phyloP scores from a whole-genome alignment of 2,329 filamentous ascomycete species.

The Chrysosphaeria jannelii region DNA sequence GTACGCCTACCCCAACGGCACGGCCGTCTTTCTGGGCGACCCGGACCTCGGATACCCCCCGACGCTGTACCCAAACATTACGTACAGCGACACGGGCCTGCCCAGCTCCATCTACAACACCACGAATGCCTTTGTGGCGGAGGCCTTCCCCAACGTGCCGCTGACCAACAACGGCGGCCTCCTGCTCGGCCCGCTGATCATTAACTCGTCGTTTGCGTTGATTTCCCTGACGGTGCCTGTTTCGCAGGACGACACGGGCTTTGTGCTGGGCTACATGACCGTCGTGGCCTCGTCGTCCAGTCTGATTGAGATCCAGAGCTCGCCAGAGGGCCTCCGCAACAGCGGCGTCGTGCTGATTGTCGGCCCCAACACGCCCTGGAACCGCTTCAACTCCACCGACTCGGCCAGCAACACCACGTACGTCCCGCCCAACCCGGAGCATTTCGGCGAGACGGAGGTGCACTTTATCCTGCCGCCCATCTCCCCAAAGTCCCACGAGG shows the following conservation, averaged over 20 bases:
- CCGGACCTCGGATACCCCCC: slow-evolving; percentile 35
- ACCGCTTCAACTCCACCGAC: slow-evolving; percentile 22
- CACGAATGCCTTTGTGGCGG: slow-evolving; percentile 14
- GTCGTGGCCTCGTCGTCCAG: slow-evolving; percentile 38
- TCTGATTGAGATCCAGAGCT: slow-evolving; percentile 28
- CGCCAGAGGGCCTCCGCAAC: slow-evolving; percentile 35
- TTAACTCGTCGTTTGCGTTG: slow-evolving; percentile 46
- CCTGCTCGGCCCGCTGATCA: slow-evolving; percentile 42
- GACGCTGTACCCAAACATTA: slow-evolving; percentile 49
- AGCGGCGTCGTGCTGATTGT: slow-evolving; percentile 43
- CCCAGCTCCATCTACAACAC: slow-evolving; percentile 13
- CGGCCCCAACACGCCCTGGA: slow-evolving; percentile 33
- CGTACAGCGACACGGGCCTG: slow-evolving; percentile 19
- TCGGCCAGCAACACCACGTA: slow-evolving; percentile 18
- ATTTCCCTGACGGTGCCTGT: slow-evolving; percentile 61
- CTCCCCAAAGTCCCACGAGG: slow-evolving; percentile 8
- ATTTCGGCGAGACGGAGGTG: slow-evolving; percentile 15
- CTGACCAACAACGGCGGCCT: slow-evolving; percentile 24
- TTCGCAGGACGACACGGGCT: slow-evolving; percentile 28
- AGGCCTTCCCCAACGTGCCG: slow-evolving; percentile 18
- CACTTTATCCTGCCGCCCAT: slow-evolving; percentile 30
- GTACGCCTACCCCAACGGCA: slow-evolving; percentile 24
- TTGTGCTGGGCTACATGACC: slow-evolving; percentile 61
- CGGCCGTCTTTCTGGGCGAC: slow-evolving; percentile 28
- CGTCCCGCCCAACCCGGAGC: slow-evolving; percentile 8